Base-by-base conservation (phyloP, 2,329 filamentous ascomycete species). In the Fusarium sterilihyphosum region DNA sequence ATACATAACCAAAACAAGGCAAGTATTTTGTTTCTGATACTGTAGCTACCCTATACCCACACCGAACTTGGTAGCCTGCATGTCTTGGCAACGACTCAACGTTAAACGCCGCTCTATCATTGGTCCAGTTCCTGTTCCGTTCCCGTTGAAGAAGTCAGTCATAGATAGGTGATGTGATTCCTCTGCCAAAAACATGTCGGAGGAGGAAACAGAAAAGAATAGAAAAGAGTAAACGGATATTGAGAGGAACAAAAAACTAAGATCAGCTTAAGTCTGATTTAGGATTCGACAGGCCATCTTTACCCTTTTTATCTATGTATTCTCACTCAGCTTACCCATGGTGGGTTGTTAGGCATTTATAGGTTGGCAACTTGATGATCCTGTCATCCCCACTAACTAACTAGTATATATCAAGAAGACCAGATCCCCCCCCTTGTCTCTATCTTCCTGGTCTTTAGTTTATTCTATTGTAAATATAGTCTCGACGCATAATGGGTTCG, bases 401-500 rank as follows among this genome's bases (percentile, higher is more conserved):
- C 68, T 47, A 33, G 29, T 52, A 69, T 37, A 69, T 40, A 69
- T 52, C 24, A 68, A 67, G 38, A 22, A 35, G 47, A 50, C 40
- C 47, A 60, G 29, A 26, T 49, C 33, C 22, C 35, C 35, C 24
- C 35, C 49, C 22, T 20, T 17, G 38, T 13, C 54, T 31, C 43
- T 13, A 41, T 31, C 35, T 24, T 17, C 10, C 20, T 53, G 12
- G 37, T 10, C 33, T 38, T 38, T 33, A 43, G 40, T n/a, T 26
- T 29, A 24, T 53, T 29, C 7, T 26, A 12, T 18, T 20, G 37
- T 50, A 20, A 20, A 44, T 16, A 46, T 35, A 61, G 24, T 20
- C 20, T 41, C 46, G 38, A 20, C 44, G 52, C 35, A 49, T 46
- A 24, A 83, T 84, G 82, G 82, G 81, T n/a, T 84, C 82, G 3